Evolutionary conservation across 805 yeast genomes (phyloP).

Genomic region (Saturnispora halmiae): DNA sequence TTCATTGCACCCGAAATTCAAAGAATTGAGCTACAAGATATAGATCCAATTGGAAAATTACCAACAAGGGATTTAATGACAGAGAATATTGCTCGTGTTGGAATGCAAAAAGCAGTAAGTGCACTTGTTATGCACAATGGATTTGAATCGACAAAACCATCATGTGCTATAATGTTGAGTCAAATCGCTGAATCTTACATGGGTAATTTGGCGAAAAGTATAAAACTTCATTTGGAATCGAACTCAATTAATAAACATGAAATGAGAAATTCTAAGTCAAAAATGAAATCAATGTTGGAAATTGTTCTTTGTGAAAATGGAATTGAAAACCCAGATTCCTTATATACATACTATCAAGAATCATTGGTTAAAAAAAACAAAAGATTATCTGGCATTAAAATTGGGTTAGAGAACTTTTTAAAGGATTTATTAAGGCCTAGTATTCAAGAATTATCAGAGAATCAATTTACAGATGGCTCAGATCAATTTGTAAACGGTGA

Average conservation of each 20-base stretch:
- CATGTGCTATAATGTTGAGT: conserved; percentile 70
- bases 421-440: conserved; percentile 79
- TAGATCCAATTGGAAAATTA: conserved; percentile 76
- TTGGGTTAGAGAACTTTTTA: conserved; percentile 59
- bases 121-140: conserved; percentile 88
- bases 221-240: conserved; percentile 66
- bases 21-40: conserved; percentile 49
- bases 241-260: conserved; percentile 36
- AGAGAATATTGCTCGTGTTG: conserved; percentile 52
- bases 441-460: conserved; percentile 58
- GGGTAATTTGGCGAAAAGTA: conserved; percentile 59
- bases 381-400: conserved; percentile 60
- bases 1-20: conserved; percentile 61
- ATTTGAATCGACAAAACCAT: conserved; percentile 72
- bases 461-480: conserved; percentile 77
- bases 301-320: conserved; percentile 80
- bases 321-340: conserved; percentile 63
- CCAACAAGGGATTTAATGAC: conserved; percentile 55
- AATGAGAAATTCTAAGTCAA: conserved; percentile 18
- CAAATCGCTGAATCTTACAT: conserved; percentile 78
- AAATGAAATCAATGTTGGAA: conserved; percentile 39
- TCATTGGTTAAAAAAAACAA: conserved; percentile 58
- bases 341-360: conserved; percentile 67
- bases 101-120: conserved; percentile 60
- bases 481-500: conserved; percentile 94